Evolutionary conservation across 2,329 filamentous ascomycete genomes (phyloP).

Genomic region (Colletotrichum lentis): DNA sequence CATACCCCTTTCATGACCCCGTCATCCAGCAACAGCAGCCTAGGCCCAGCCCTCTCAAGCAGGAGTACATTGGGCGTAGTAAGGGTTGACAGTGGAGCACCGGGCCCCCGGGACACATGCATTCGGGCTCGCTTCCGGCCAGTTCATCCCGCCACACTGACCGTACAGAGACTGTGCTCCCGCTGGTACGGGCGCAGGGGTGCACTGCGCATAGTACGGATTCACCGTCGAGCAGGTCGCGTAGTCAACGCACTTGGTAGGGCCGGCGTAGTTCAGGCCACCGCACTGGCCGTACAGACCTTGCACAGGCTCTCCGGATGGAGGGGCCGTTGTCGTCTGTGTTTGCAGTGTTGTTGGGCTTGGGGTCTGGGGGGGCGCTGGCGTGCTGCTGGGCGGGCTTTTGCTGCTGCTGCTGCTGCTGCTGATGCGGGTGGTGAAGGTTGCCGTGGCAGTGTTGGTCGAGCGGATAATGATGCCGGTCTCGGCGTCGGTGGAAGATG

Average conservation of each 20-base stretch:
- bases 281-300: slow-evolving; percentile 27
- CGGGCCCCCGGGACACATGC: slow-evolving; percentile 20
- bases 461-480: background rate
- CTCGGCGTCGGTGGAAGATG: background rate
- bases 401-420: background rate
- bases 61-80: slow-evolving; percentile 29
- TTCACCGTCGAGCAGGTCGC: slow-evolving; percentile 17
- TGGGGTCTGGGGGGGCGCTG: background rate
- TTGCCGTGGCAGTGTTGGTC: background rate
- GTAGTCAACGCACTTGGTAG: slow-evolving; percentile 14
- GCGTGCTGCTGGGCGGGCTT: background rate
- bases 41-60: background rate
- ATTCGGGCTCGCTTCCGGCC: slow-evolving; percentile 10
- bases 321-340: background rate
- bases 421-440: background rate
- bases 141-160: slow-evolving; percentile 23
- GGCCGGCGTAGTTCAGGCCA: slow-evolving; percentile 14
- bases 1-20: background rate
- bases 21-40: background rate
- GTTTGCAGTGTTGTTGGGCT: slow-evolving; percentile 7
- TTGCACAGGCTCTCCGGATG: background rate
- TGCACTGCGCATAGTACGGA: slow-evolving; percentile 27
- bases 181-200: background rate
- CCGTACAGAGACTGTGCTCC: slow-evolving; percentile 11
- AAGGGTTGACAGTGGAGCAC: slow-evolving; percentile 21